Evolutionary conservation across 257 asterid species (phyloP).

Genomic region (Ajuga chamaepitys): DNA sequence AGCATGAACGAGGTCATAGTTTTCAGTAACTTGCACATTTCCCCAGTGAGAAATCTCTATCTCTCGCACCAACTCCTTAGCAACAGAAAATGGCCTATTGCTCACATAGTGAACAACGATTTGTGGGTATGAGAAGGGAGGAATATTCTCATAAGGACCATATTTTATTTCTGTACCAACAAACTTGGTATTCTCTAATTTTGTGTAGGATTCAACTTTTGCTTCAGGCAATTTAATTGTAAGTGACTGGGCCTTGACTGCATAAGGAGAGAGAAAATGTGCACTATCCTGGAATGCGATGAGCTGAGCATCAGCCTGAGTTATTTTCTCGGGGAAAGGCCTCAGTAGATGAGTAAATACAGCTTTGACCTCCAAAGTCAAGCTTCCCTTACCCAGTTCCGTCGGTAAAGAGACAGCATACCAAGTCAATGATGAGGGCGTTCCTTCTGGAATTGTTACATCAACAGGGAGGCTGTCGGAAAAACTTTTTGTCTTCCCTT

Average conservation of each 20-base stretch:
- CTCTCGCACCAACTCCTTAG: constrained; percentile 81
- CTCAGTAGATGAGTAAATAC: constrained; percentile 51
- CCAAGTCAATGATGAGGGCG: constrained; percentile 66
- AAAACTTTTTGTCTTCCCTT: constrained; percentile 53
- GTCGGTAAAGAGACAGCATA: constrained; percentile 66
- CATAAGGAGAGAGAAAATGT: constrained; percentile 70
- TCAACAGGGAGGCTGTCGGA: constrained; percentile 47
- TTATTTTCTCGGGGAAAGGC: constrained; percentile 89
- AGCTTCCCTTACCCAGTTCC: constrained; percentile 67
- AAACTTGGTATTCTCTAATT: constrained; percentile 73
- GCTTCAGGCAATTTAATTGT: constrained; percentile 76
- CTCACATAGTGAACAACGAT: constrained; percentile 66
- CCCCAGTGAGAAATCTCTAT: constrained; percentile 99
- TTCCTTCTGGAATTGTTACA: constrained; percentile 46
- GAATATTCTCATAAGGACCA: constrained; percentile 80
- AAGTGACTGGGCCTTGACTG: constrained; percentile 70
- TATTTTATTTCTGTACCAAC: constrained; percentile 90
- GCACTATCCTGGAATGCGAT: constrained; percentile 85
- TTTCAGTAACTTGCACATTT: constrained; percentile 87
- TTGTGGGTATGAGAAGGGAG: constrained; percentile 60
- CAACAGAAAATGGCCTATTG: constrained; percentile 73
- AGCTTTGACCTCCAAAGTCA: constrained; percentile 75
- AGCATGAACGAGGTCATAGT: constrained; percentile 70
- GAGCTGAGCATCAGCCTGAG: constrained; percentile 88
- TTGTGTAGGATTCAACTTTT: constrained; percentile 81